Conservation (phyloP, 352 stramenopile genomes). For the Phytophthora parvispora region DNA sequence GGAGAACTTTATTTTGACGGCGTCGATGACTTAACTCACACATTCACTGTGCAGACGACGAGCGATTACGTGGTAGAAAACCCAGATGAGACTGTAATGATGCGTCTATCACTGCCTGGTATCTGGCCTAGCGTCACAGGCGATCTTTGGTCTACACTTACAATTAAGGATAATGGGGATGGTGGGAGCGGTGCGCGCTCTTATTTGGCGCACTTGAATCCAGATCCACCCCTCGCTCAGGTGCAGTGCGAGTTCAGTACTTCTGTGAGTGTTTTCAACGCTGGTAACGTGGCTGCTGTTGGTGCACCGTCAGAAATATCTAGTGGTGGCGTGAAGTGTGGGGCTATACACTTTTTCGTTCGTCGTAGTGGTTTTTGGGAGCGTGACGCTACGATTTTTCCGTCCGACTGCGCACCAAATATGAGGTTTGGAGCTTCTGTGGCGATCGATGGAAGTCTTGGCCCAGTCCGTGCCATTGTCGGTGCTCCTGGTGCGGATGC, state of each 20-base stretch:
- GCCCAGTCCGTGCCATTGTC: constrained; percentile 68
- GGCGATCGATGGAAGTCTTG: constrained; percentile 74
- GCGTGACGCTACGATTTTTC: constrained; percentile 60
- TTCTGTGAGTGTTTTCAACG: constrained; percentile 71
- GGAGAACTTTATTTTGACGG: constrained; percentile 76
- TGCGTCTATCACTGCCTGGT: constrained; percentile 93
- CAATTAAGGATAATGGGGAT: constrained; percentile 94
- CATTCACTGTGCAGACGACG: constrained; percentile 89
- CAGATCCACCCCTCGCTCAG: constrained; percentile 39
- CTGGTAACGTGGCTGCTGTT: constrained; percentile 74
- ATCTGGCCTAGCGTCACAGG: constrained; percentile 93
- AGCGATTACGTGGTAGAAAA: constrained; percentile 93
- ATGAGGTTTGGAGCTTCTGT: constrained; percentile 80
- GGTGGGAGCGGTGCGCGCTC: constrained; percentile 82
- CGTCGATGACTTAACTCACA: constrained; percentile 51
- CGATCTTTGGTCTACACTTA: constrained; percentile 88
- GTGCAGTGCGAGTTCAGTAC: constrained; percentile 55
- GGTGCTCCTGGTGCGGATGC: constrained; percentile 66
- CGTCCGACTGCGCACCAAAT: constrained; percentile 48
- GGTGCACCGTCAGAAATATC: constrained; percentile 66
- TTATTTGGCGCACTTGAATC: constrained; percentile 70
- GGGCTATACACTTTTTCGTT: constrained; percentile 78
- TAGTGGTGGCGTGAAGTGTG: constrained; percentile 45
- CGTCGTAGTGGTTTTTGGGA: constrained; percentile 77
- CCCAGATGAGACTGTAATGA: constrained; percentile 91